Percentiles rank a stretch among this genome's conserved stretches.
Evolutionary conservation across 345 rosid genomes (phyloP).

Genomic region (Litchi chinensis): DNA sequence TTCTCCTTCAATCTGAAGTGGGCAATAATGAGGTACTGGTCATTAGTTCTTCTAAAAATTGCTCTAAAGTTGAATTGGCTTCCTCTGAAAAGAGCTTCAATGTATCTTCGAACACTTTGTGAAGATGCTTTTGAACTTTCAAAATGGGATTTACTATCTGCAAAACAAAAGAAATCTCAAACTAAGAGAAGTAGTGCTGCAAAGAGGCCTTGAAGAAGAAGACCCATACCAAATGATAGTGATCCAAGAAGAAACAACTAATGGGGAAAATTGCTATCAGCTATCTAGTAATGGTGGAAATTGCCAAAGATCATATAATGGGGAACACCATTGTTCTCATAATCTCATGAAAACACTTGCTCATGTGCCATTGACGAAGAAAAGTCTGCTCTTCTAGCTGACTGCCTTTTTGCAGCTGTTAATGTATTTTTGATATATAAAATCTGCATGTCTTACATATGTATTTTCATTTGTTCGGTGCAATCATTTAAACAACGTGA

Average conservation of each 20-base stretch:
- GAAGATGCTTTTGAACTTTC: conserved; percentile 72
- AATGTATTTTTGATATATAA: conserved; percentile 51
- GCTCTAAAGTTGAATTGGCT: conserved; percentile 36
- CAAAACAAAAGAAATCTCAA: conserved; percentile 49
- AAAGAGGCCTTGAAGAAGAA: conserved; percentile 42
- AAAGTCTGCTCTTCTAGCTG: conserved; percentile 57
- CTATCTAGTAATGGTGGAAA: conserved; percentile 35
- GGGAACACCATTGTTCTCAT: conserved; percentile 20
- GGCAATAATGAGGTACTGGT: conserved; percentile 42
- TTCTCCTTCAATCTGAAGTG: conserved; percentile 43
- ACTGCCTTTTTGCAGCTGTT: conserved; percentile 87
- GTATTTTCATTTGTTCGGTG: conserved; percentile 2
- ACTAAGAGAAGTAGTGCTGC: conserved; percentile 35
- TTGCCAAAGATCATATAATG: conserved; percentile 33
- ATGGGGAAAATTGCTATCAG: conserved; percentile 30
- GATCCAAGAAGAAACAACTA: conserved; percentile 52
- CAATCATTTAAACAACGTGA: not conserved
- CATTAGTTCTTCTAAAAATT: conserved; percentile 46
- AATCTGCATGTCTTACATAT: conserved; percentile 10
- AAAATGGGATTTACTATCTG: conserved; percentile 68
- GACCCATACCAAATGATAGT: conserved; percentile 32
- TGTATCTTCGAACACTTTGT: conserved; percentile 47
- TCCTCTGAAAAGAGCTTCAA: conserved; percentile 34
- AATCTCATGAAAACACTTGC: conserved; percentile 39
- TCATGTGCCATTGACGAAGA: conserved; percentile 51